phyloP scores from a whole-genome alignment of 2,329 filamentous ascomycete species.

The Aspergillus ustus region DNA sequence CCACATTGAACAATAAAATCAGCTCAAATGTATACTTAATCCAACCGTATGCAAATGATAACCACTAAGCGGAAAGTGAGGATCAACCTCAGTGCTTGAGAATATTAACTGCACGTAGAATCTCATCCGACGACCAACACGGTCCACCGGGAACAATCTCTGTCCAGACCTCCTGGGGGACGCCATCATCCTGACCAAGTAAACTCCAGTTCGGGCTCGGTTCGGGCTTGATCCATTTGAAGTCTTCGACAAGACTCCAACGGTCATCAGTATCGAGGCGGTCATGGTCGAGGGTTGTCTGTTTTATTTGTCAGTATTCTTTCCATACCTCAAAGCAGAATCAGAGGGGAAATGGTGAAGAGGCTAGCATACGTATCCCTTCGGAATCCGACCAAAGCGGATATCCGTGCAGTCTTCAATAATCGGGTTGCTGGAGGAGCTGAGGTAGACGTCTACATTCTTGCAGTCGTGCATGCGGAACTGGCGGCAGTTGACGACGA shows the following conservation, averaged over 20 bases:
- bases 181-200: slow-evolving; percentile 63
- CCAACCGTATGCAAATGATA: not conserved
- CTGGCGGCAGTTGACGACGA: slow-evolving; percentile 82
- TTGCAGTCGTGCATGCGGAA: slow-evolving; percentile 89
- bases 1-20: not conserved
- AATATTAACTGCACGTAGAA: slow-evolving; percentile 54
- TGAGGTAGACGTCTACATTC: slow-evolving; percentile 81
- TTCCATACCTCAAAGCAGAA: slow-evolving; percentile 5
- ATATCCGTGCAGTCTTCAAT: slow-evolving; percentile 86
- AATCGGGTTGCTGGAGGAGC: slow-evolving; percentile 82
- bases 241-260: slow-evolving; percentile 93
- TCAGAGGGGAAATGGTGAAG: not conserved
- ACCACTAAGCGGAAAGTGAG: not conserved
- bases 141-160: slow-evolving; percentile 68
- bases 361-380: slow-evolving; percentile 64
- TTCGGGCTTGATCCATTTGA: slow-evolving; percentile 91
- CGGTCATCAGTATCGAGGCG: slow-evolving; percentile 59
- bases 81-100: slow-evolving; percentile 8
- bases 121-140: slow-evolving; percentile 66
- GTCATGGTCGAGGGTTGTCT: slow-evolving; percentile 38
- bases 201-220: slow-evolving; percentile 87
- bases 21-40: not conserved
- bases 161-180: slow-evolving; percentile 70
- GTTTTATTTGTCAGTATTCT: slow-evolving; percentile 1
- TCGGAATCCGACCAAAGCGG: slow-evolving; percentile 77